phyloP scores from a whole-genome alignment of 345 rosid species.

The Reutealis trisperma region DNA sequence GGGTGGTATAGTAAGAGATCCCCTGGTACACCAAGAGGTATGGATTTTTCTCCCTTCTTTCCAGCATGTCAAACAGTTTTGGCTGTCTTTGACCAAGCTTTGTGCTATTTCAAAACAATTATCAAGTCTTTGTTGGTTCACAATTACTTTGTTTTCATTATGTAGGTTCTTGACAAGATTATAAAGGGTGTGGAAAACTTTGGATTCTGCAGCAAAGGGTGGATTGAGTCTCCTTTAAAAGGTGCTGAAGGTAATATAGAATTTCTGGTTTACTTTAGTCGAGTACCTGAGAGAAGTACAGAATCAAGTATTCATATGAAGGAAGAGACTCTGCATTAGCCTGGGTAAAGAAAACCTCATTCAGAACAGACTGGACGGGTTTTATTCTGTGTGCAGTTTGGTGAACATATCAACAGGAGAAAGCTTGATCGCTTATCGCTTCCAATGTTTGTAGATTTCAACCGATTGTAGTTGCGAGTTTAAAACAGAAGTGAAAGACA shows the following conservation, averaged over 20 bases:
- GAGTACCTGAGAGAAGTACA: constrained; percentile 36
- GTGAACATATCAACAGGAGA: not conserved
- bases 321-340: not conserved
- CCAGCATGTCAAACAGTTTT: not conserved
- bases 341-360: not conserved
- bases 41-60: constrained; percentile 6
- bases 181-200: constrained; percentile 69
- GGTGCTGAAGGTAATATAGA: constrained; percentile 93
- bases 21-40: constrained; percentile 87
- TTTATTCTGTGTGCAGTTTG: not conserved
- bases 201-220: constrained; percentile 71
- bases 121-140: not conserved
- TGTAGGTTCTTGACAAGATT: constrained; percentile 79
- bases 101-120: not conserved
- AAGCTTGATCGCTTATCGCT: not conserved
- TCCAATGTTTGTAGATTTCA: not conserved
- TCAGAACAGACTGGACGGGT: not conserved
- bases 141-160: not conserved
- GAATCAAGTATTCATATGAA: not conserved
- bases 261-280: constrained; percentile 71
- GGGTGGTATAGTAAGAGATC: constrained; percentile 97
- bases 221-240: constrained; percentile 88
- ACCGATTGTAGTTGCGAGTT: not conserved
- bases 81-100: not conserved
- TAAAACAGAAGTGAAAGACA: not conserved